Base-by-base conservation (phyloP, 805 yeast species). In the Lipomyces yamanashiensis region DNA sequence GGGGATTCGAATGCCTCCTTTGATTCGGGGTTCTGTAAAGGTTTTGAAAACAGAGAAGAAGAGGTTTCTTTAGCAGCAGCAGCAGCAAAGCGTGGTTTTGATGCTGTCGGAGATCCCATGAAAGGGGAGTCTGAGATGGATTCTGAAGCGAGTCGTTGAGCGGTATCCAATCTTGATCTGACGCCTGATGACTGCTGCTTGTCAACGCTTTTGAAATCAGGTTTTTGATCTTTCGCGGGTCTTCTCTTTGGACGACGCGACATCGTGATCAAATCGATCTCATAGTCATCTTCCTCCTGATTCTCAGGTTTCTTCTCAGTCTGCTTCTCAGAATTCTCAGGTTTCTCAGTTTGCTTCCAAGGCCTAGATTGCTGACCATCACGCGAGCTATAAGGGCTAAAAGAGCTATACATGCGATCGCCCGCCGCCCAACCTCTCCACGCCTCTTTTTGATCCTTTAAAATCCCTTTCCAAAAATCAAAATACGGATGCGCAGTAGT, bases 181-280 rank as follows among this genome's bases (percentile, higher is more conserved):
- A 5, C 28, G 28, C 28, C 28, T 5, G 28, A 5, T 5, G 28
- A 5, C 28, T 28, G 28, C 28, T 28, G 28, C 28, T 28, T 28
- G 28, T 28, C 28, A 28, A 5, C 28, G 28, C 5, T 28, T 5
- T 28, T 28, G 2, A 5, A 28, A 3, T 28, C 28, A 28, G 28
- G 28, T 28, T 28, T 28, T 28, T 28, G 28, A 2, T 28, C 28
- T 28, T 28, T 28, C 28, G 13, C 6, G 9, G 39, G 9, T 5
- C 17, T 23, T 13, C 28, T 41, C 43, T 45, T 55, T 28, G 53
- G 59, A 19, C 59, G 59, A 21, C 59, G 52, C n/a, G 36, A 34
- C 45, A 55, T 13, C 21, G 59, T 55, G n/a, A 55, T 47, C 1
- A 55, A 23, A 47, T 55, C 59, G n/a, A 55, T 55, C 23, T 55